Base-by-base conservation (phyloP, 805 yeast genomes). In the Zygoascus tannicola region DNA sequence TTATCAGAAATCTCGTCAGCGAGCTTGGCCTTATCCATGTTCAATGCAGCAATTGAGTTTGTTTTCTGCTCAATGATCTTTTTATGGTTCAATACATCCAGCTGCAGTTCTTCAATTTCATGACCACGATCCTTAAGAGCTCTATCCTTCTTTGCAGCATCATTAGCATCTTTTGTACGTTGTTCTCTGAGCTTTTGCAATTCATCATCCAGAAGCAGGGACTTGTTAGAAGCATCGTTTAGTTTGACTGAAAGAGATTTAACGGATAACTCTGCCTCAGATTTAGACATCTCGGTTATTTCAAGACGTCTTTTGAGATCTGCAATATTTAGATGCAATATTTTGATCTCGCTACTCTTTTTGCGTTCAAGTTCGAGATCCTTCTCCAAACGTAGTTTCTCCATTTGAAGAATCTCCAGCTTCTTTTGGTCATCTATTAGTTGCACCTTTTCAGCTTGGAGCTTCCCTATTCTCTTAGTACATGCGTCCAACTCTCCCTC, bases 401-500 rank as follows among this genome's bases (percentile, higher is more conserved):
- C 56, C 8, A 43, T 44, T 8, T 44, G 48, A 14, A 45, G 22
- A 16, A 35, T 32, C 18, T 33, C 30, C 3, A 49, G 37, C 12
- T 40, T 35, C 19, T 34, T 44, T 16, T 33, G 19, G 14, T 40
- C 18, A 12, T 47, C 55, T 18, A 19, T 18, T 5, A 50, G 40
- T 2, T 30, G 30, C 5, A 40, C 49, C 28, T 43, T 46, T 39
- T 53, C 53, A 16, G 16, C 20, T 26, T 42, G 35, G 8, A 54
- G 47, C 5, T 34, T 36, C 20, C 39, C 44, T n/a, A 54, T 49
- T n/a, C 39, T 38, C 8, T 43, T 20, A 32, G 48, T 44, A 44
- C 53, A 50, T 12, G 56, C 53, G 8, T 41, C 41, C n/a, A 53
- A 22, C 34, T 53, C 55, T 3, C 52, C 53, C 19, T 38, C 32